phyloP scores from a whole-genome alignment of 2,329 filamentous ascomycete genomes.

The Trichoderma breve region DNA sequence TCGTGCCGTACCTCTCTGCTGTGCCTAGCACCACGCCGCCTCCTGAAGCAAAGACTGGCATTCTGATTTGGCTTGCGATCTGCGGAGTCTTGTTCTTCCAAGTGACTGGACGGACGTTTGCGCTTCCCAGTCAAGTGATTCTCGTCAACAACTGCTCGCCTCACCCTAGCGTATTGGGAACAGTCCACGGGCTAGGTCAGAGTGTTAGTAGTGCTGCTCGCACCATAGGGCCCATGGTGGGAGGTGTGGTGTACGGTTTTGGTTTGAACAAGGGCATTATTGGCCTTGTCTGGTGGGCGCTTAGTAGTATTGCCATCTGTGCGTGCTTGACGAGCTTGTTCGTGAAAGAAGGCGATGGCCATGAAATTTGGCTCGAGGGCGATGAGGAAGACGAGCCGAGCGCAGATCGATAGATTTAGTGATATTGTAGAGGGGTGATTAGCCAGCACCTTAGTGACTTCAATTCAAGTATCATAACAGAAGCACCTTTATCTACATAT shows the following conservation, averaged over 20 bases:
- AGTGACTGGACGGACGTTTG: constrained; percentile 66
- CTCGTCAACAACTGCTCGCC: constrained; percentile 49
- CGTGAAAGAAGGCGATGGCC: constrained; percentile 60
- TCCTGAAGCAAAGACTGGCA: constrained; percentile 52
- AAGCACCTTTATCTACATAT: not conserved
- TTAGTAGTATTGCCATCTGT: constrained; percentile 49
- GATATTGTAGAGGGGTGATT: not conserved
- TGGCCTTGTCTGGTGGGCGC: constrained; percentile 57
- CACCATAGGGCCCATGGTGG: constrained; percentile 59
- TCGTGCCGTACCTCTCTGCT: constrained; percentile 69
- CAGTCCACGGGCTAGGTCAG: constrained; percentile 53
- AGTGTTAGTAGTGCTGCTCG: constrained; percentile 57
- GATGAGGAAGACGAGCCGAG: constrained; percentile 42
- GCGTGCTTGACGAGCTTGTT: constrained; percentile 52
- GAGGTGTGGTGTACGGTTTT: constrained; percentile 59
- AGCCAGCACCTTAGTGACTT: not conserved
- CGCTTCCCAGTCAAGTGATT: constrained; percentile 46
- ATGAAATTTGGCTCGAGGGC: constrained; percentile 63
- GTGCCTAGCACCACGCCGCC: constrained; percentile 55
- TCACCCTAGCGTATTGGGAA: constrained; percentile 47
- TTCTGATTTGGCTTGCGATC: constrained; percentile 64
- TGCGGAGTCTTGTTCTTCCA: constrained; percentile 61
- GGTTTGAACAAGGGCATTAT: constrained; percentile 57
- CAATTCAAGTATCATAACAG: not conserved
- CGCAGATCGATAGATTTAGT: not conserved